Percentiles rank a stretch among this genome's conserved stretches.
Conservation (phyloP, 139 green algal species). For the Chlamydomonas sphaeroides region DNA sequence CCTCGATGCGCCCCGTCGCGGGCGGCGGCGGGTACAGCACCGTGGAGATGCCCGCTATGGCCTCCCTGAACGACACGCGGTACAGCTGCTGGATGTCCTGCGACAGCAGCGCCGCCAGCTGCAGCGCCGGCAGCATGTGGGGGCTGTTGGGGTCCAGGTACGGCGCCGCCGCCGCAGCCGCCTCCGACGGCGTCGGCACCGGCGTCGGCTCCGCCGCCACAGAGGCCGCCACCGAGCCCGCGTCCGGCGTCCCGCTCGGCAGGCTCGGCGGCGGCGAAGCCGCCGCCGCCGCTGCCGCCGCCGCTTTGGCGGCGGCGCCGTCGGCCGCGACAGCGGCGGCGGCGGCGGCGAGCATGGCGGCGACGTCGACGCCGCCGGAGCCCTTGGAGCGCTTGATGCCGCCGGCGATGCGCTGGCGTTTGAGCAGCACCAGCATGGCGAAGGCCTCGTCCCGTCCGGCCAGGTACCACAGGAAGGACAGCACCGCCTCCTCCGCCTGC, state of each 20-base stretch:
- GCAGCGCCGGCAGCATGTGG: neutral
- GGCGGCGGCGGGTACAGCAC: constrained; percentile 35
- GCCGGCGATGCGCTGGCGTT: constrained; percentile 30
- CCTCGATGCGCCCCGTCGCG: neutral
- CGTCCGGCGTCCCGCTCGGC: neutral
- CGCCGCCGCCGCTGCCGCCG: neutral
- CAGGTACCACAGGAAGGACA: constrained; percentile 51
- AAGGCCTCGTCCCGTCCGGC: constrained; percentile 45
- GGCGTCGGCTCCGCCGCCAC: too few species aligned
- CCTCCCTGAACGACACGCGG: constrained; percentile 23
- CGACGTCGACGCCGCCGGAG: neutral
- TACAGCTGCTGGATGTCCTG: constrained; percentile 30
- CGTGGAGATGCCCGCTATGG: constrained; percentile 17
- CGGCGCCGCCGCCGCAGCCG: too few species aligned
- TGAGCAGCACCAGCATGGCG: constrained; percentile 43
- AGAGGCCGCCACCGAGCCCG: too few species aligned
- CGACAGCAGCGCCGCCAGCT: constrained; percentile 30
- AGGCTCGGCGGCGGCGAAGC: neutral
- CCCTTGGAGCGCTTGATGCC: neutral
- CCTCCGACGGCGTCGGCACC: too few species aligned
- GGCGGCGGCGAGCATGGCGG: constrained; percentile 26
- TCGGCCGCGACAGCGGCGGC: neutral
- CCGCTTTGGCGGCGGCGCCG: too few species aligned
- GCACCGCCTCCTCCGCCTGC: constrained; percentile 38
- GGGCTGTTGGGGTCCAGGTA: neutral